Evolutionary conservation across 2,329 filamentous ascomycete genomes (phyloP).

Genomic region (Diplodia sapinea): DNA sequence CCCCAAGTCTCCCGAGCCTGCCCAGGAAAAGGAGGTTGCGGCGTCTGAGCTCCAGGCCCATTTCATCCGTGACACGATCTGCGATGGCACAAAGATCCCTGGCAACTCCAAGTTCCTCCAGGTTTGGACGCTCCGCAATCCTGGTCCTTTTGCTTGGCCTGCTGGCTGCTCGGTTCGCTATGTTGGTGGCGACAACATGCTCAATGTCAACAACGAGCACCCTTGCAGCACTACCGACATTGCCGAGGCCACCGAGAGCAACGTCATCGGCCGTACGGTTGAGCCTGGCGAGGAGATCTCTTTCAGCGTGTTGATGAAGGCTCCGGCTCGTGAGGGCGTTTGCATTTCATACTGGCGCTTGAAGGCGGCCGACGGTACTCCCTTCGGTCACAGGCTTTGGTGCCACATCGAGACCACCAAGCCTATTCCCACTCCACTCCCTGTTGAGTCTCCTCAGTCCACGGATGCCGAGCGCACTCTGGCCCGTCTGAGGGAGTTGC

Average conservation of each 20-base stretch:
- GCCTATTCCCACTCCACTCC: slow-evolving; percentile 12
- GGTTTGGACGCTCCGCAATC: slow-evolving; percentile 89
- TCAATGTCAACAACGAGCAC: slow-evolving; percentile 79
- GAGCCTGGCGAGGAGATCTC: slow-evolving; percentile 74
- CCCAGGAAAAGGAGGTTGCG: slow-evolving; percentile 33
- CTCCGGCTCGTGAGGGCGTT: slow-evolving; percentile 76
- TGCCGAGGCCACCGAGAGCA: slow-evolving; percentile 80
- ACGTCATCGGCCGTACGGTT: slow-evolving; percentile 71
- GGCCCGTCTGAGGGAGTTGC: slow-evolving; percentile 26
- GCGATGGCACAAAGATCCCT: slow-evolving; percentile 75
- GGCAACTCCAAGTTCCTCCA: slow-evolving; percentile 81
- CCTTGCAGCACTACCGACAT: slow-evolving; percentile 80
- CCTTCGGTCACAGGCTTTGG: slow-evolving; percentile 94
- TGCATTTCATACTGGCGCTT: slow-evolving; percentile 96
- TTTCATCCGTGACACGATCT: slow-evolving; percentile 78
- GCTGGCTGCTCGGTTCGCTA: slow-evolving; percentile 88
- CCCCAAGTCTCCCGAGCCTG: slow-evolving; percentile 17
- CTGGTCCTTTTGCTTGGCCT: slow-evolving; percentile 80
- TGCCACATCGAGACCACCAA: slow-evolving; percentile 77
- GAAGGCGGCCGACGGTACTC: slow-evolving; percentile 76
- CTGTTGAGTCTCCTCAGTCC: slow-evolving; percentile 28
- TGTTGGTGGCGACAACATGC: slow-evolving; percentile 95
- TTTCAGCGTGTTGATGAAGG: slow-evolving; percentile 86
- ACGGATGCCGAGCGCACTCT: slow-evolving; percentile 28
- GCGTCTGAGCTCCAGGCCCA: slow-evolving; percentile 60